A percentile compares a stretch with the other conserved stretches of the same genome.
These are phyloP conservation scores for Solanum habrochaites DNA, from an alignment of 257 asterid genomes.

Conservation along the genomic window DNA sequence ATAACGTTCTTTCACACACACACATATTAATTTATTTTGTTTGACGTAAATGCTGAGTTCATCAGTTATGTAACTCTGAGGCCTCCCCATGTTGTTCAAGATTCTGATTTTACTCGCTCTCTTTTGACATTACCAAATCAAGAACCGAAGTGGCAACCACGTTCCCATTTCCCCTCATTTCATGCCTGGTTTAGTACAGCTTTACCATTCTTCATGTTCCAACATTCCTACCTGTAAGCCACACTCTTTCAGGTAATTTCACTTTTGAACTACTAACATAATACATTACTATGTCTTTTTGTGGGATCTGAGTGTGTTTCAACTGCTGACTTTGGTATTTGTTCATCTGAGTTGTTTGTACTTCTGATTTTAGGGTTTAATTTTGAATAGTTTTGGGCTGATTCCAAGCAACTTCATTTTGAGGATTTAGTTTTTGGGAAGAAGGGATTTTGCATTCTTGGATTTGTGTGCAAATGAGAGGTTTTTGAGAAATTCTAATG, in stretches of 20 bases:
- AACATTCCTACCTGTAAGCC: conserved; percentile 10
- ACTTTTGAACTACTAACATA: background rate
- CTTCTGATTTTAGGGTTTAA: background rate
- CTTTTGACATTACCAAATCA: background rate
- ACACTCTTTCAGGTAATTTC: background rate
- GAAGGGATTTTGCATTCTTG: background rate
- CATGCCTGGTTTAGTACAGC: conserved; percentile 5
- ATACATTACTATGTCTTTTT: background rate
- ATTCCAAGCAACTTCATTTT: background rate
- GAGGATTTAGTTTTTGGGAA: background rate
- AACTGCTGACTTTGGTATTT: background rate
- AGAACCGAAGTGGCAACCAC: conserved; percentile 33
- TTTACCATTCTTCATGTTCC: conserved; percentile 11
- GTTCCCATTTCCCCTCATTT: conserved; percentile 21
- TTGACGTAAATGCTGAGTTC: background rate
- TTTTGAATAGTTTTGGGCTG: background rate
- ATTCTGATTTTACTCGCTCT: conserved; percentile 6
- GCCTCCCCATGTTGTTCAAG: background rate
- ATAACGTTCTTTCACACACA: conserved; percentile 14
- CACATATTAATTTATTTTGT: background rate
- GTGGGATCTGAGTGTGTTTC: background rate
- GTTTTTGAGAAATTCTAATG: background rate
- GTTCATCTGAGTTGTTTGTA: background rate
- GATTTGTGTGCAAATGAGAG: background rate
- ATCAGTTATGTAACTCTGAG: background rate